Evolutionary conservation across 371 early-diverging fungal genomes (phyloP).

Genomic region (Mucor racemosus): DNA sequence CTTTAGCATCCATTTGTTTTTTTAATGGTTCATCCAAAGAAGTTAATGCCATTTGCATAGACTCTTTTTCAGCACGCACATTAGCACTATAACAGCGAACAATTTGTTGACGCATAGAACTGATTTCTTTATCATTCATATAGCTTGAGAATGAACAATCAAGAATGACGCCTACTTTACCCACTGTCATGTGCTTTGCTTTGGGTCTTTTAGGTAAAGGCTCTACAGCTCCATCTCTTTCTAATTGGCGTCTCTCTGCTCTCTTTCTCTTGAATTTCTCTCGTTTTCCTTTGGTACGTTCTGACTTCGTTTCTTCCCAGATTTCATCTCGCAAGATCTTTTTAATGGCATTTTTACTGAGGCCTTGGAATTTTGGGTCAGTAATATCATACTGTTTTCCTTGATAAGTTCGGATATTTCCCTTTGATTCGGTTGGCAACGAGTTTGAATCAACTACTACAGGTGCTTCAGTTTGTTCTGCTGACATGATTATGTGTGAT

Average conservation of each 20-base stretch:
- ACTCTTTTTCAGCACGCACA: slow-evolving; percentile 45
- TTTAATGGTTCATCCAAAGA: slow-evolving; percentile 45
- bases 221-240: slow-evolving; percentile 41
- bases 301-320: slow-evolving; percentile 37
- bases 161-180: slow-evolving; percentile 58
- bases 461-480: background rate
- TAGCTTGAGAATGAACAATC: slow-evolving; percentile 79
- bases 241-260: slow-evolving; percentile 33
- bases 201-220: slow-evolving; percentile 38
- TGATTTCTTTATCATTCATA: slow-evolving; percentile 78
- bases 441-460: background rate
- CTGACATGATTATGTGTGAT: slow-evolving; percentile 11
- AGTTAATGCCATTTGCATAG: slow-evolving; percentile 58
- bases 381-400: slow-evolving; percentile 46
- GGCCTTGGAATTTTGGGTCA: slow-evolving; percentile 50
- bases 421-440: background rate
- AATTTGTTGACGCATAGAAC: slow-evolving; percentile 71
- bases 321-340: slow-evolving; percentile 43
- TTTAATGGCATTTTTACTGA: slow-evolving; percentile 50
- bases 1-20: slow-evolving; percentile 49
- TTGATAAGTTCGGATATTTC: slow-evolving; percentile 30
- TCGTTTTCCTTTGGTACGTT: slow-evolving; percentile 35
- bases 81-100: slow-evolving; percentile 74
- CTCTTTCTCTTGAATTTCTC: slow-evolving; percentile 42
- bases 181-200: slow-evolving; percentile 34